phyloP scores from a whole-genome alignment of 805 yeast genomes.

The Kuraishia borneana region DNA sequence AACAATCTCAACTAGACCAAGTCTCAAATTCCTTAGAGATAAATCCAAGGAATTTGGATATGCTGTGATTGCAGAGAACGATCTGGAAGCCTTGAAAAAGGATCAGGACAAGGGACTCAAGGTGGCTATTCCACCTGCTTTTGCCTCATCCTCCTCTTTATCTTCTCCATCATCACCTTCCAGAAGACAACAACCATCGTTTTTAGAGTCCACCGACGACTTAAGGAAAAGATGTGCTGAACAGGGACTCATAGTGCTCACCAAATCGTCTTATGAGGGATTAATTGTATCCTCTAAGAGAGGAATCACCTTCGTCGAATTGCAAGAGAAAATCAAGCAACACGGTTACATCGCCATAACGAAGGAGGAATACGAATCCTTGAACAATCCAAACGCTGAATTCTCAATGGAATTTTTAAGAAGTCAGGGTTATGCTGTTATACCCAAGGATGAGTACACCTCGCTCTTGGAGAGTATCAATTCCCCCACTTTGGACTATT shows the following conservation, averaged over 20 bases:
- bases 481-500: constrained; percentile 11
- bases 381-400: constrained; percentile 6
- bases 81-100: constrained; percentile 4
- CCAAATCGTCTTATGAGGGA: constrained; percentile 15
- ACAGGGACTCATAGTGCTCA: constrained; percentile 14
- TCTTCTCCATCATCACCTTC: background rate
- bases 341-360: constrained; percentile 12
- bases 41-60: constrained; percentile 3
- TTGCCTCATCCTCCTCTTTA: background rate
- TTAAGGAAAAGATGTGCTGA: constrained; percentile 13
- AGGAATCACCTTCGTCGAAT: constrained; percentile 13
- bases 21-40: background rate
- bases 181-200: constrained; percentile 1
- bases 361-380: constrained; percentile 9
- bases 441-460: constrained; percentile 8
- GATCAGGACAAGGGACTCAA: background rate
- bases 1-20: background rate
- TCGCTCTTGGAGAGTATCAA: constrained; percentile 6
- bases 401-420: constrained; percentile 4
- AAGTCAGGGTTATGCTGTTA: constrained; percentile 6
- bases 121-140: background rate
- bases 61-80: constrained; percentile 4
- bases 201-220: constrained; percentile 11
- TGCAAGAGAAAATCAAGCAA: constrained; percentile 14
- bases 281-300: constrained; percentile 16